Evolutionary conservation across 352 stramenopile genomes (phyloP).

Genomic region (Thalassiosira hispida): DNA sequence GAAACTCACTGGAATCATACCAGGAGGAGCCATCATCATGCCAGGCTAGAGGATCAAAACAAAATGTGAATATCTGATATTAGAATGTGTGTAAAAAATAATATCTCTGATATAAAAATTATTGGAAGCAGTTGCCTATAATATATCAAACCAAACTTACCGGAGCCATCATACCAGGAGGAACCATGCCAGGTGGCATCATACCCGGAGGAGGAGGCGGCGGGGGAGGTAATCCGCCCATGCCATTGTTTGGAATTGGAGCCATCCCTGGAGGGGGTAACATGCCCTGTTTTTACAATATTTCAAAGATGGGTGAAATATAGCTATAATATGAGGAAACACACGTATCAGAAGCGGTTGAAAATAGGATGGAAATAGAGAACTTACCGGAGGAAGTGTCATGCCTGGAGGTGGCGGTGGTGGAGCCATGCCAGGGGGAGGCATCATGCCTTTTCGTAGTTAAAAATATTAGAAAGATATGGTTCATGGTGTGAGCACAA

Average conservation of each 20-base stretch:
- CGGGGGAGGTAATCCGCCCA: background rate
- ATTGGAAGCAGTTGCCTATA: no score
- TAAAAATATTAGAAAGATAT: background rate
- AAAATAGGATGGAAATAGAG: background rate
- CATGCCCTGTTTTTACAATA: conserved; percentile 30
- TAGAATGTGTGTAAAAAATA: no score
- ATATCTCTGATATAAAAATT: no score
- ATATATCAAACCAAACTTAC: conserved; percentile 2
- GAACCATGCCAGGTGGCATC: conserved; percentile 29
- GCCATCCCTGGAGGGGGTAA: conserved; percentile 34
- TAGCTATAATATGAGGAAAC: background rate
- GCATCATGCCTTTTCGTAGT: conserved; percentile 21
- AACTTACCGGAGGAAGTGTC: conserved; percentile 43
- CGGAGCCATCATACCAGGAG: background rate
- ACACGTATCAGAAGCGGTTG: background rate
- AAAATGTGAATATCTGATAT: conserved; percentile 23
- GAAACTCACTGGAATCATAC: no score
- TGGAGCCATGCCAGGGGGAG: conserved; percentile 41
- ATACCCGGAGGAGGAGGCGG: conserved; percentile 28
- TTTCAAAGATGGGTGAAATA: background rate
- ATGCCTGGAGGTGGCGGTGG: conserved; percentile 39
- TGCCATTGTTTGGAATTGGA: conserved; percentile 7
- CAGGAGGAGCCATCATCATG: background rate
- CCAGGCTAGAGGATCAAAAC: conserved; percentile 4
- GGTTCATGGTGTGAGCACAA: conserved; percentile 5